A percentile compares a stretch with the other conserved stretches of the same genome.
Conservation (phyloP, 2,329 filamentous ascomycete genomes). For the Ambrosiella xylebori region DNA sequence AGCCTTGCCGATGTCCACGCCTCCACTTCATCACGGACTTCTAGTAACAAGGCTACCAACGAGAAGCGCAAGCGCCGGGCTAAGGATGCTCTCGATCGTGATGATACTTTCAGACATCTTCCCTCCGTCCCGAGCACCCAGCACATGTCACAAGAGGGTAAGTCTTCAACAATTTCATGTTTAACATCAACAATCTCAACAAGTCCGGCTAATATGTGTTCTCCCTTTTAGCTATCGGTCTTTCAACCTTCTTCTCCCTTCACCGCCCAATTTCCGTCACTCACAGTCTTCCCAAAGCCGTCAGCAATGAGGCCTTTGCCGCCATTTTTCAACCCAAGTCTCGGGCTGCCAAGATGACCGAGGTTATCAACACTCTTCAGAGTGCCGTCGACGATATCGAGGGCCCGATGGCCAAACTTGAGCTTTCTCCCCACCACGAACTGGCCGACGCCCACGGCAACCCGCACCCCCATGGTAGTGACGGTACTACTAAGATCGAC, state of each 20-base stretch:
- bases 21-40: slow-evolving; percentile 25
- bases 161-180: slow-evolving; percentile 15
- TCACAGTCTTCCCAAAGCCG: slow-evolving; percentile 55
- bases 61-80: slow-evolving; percentile 43
- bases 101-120: slow-evolving; percentile 36
- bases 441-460: slow-evolving; percentile 15
- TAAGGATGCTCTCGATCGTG: slow-evolving; percentile 31
- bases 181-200: neutral
- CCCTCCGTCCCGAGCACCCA: slow-evolving; percentile 61
- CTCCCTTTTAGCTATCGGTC: slow-evolving; percentile 51
- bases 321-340: slow-evolving; percentile 55
- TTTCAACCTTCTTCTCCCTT: slow-evolving; percentile 89
- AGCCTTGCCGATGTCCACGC: slow-evolving; percentile 25
- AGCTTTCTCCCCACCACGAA: slow-evolving; percentile 20
- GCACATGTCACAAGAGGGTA: slow-evolving; percentile 52
- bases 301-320: slow-evolving; percentile 61
- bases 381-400: slow-evolving; percentile 42
- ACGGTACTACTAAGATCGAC: slow-evolving; percentile 33
- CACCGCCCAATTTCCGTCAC: slow-evolving; percentile 87
- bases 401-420: slow-evolving; percentile 37
- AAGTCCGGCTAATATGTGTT: slow-evolving; percentile 11
- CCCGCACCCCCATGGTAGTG: slow-evolving; percentile 25
- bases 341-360: slow-evolving; percentile 33
- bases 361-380: slow-evolving; percentile 51
- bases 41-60: slow-evolving; percentile 26